Percentiles rank a stretch among this genome's conserved stretches.
Conservation (phyloP, 768 basidiomycete species). For the Auricularia cornea region DNA sequence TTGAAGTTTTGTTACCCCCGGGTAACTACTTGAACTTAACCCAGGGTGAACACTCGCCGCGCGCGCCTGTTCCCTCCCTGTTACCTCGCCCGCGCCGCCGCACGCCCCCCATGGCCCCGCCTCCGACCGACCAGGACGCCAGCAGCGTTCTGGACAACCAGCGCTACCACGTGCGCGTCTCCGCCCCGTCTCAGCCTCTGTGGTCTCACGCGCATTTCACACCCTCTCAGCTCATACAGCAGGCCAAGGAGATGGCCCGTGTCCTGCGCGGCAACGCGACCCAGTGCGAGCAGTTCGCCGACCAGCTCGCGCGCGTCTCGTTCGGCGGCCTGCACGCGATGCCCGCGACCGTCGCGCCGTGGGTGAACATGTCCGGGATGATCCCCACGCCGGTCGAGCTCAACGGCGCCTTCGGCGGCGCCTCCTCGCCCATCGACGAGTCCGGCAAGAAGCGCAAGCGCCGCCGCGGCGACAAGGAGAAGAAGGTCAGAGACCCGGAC, state of each 20-base stretch:
- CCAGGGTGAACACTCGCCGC: not conserved
- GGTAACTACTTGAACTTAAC: not conserved
- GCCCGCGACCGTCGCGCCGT: not conserved
- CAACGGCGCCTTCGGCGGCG: conserved; percentile 10
- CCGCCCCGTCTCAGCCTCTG: not conserved
- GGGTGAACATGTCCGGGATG: not conserved
- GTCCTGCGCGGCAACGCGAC: conserved; percentile 52
- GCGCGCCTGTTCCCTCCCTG: not conserved
- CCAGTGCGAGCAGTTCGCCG: conserved; percentile 52
- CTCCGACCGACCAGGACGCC: too few species aligned
- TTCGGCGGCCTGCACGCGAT: not conserved
- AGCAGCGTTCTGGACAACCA: too few species aligned
- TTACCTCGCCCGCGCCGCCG: not conserved
- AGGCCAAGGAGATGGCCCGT: not conserved
- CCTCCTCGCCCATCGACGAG: conserved; percentile 17
- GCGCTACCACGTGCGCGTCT: too few species aligned
- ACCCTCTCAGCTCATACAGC: not conserved
- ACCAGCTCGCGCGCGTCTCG: conserved; percentile 29
- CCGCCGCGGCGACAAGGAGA: conserved; percentile 29
- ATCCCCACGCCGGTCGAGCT: not conserved
- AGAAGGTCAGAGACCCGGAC: conserved; percentile 78
- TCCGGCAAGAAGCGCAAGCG: conserved; percentile 46
- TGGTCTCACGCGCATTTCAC: not conserved
- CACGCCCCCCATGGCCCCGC: too few species aligned
- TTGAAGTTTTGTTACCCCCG: not conserved